phyloP scores from a whole-genome alignment of 257 asterid genomes.

The Lycium ferocissimum region DNA sequence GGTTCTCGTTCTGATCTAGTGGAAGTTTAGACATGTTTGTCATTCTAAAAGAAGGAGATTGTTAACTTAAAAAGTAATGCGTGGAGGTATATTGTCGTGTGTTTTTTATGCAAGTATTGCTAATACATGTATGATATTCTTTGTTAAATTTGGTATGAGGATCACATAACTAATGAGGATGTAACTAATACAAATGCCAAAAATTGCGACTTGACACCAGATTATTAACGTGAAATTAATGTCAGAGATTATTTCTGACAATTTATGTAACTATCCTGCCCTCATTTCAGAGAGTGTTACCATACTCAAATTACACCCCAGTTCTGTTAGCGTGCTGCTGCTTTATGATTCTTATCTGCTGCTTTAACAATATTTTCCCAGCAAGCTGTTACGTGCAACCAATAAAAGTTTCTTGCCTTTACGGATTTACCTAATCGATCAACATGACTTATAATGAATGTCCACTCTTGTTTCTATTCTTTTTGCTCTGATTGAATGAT shows the following conservation, averaged over 20 bases:
- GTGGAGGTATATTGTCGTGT: background rate
- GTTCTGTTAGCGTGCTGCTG: background rate
- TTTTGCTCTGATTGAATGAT: constrained; percentile 11
- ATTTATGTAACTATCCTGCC: background rate
- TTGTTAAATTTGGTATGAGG: background rate
- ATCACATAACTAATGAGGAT: background rate
- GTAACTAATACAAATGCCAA: background rate
- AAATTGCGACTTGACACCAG: background rate
- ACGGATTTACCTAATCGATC: background rate
- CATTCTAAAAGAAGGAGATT: background rate
- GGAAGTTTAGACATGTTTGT: background rate
- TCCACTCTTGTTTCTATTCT: background rate
- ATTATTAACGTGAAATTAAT: background rate
- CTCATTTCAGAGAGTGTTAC: background rate
- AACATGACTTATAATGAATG: background rate
- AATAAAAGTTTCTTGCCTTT: background rate
- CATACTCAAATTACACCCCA: background rate
- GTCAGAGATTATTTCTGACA: background rate
- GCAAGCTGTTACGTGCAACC: background rate
- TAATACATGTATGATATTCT: background rate
- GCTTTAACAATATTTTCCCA: background rate
- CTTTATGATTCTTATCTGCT: constrained; percentile 13
- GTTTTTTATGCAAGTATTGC: background rate
- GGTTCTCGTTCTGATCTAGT: background rate
- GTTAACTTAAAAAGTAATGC: background rate